Percentiles rank a stretch among this genome's conserved stretches.
Conservation (phyloP, 495 filamentous ascomycete genomes). For the Penicillium egyptiacum region DNA sequence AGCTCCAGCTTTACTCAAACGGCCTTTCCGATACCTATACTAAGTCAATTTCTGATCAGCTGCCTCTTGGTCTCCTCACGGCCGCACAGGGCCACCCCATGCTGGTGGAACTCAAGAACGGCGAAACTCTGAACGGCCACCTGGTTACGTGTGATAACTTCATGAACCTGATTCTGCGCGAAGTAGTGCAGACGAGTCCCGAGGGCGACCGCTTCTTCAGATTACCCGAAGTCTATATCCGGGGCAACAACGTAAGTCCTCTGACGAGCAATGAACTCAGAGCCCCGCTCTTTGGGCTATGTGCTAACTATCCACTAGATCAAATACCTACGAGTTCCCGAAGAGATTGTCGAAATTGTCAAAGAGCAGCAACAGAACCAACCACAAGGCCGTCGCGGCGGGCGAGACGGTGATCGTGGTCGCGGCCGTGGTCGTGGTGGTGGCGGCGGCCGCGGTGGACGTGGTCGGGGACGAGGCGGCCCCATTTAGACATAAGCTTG, state of each 20-base stretch:
- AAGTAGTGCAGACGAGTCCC: slow-evolving; percentile 95
- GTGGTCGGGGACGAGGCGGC: slow-evolving; percentile 50
- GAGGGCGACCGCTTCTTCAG: slow-evolving; percentile 93
- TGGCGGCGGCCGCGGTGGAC: slow-evolving; percentile 48
- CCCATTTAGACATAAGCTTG: slow-evolving; percentile 27
- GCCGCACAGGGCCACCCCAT: slow-evolving; percentile 98
- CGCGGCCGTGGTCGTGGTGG: slow-evolving; percentile 53
- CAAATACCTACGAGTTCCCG: slow-evolving; percentile 94
- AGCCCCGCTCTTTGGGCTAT: slow-evolving; percentile 2
- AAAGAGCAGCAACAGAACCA: slow-evolving; percentile 81
- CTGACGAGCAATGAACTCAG: background rate
- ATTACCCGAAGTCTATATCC: slow-evolving; percentile 89
- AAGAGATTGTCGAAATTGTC: slow-evolving; percentile 90
- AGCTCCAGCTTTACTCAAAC: background rate
- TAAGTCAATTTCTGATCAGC: slow-evolving; percentile 44
- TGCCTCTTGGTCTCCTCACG: slow-evolving; percentile 88
- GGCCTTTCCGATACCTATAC: background rate
- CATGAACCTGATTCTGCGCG: slow-evolving; percentile 98
- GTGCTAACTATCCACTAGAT: slow-evolving; percentile 58
- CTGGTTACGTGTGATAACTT: slow-evolving; percentile 95
- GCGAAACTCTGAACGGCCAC: slow-evolving; percentile 95
- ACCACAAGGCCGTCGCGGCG: slow-evolving; percentile 67
- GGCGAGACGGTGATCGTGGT: slow-evolving; percentile 59
- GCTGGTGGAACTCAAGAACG: slow-evolving; percentile 99
- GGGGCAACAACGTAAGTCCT: slow-evolving; percentile 85